Base-by-base conservation (phyloP, 768 basidiomycete genomes). In the Tulasnella sp. region DNA sequence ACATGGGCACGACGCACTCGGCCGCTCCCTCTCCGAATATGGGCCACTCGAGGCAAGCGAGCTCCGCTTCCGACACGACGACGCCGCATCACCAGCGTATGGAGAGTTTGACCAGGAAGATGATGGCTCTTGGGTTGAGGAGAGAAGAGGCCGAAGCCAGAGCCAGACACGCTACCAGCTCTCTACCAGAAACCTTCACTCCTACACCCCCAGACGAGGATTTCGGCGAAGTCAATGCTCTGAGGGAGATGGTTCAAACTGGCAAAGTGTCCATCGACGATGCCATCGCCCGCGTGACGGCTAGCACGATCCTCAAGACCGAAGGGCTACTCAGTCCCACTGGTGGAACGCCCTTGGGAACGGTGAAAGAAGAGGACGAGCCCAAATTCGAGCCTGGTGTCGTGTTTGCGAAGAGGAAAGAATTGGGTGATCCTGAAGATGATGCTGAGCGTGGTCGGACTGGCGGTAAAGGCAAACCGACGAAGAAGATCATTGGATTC, bases 31-130 rank as follows among this genome's bases (percentile, higher is more conserved):
- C 75, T 18, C 75, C 37, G 51, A 44, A 48, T 13, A 26, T 26
- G 26, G 75, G 75, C 23, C 75, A 75, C 40, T 46, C 75, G 26
- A 29, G 75, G 32, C 75, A 75, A 23, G 55, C 23, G 5, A 55
- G 46, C 57, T 51, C 44, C 11, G 9, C 44, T 15, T 39, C 18
- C 16, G 46, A 42, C 15, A 40, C 29, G 2, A 2, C 42, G 39
- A 73, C 40, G 77, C 95, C 96, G 40, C 94, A 97, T 83, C 94
- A 93, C 0, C 94, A 96, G 84, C 86, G 96, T 82, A 96, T 99
- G 94, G 98, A 99, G 86, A 99, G 98, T 83, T 84, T 99, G 76
- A 98, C 96, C 0, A 98, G 97, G 97, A 86, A 98, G 79, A 94
- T 99, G 95, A 98, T 98, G 96, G 93, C 96, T 35, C 86, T 99